These are phyloP conservation scores for Trichoderma sp. DNA, from an alignment of 2,329 filamentous ascomycete genomes.

Conservation along the genomic window DNA sequence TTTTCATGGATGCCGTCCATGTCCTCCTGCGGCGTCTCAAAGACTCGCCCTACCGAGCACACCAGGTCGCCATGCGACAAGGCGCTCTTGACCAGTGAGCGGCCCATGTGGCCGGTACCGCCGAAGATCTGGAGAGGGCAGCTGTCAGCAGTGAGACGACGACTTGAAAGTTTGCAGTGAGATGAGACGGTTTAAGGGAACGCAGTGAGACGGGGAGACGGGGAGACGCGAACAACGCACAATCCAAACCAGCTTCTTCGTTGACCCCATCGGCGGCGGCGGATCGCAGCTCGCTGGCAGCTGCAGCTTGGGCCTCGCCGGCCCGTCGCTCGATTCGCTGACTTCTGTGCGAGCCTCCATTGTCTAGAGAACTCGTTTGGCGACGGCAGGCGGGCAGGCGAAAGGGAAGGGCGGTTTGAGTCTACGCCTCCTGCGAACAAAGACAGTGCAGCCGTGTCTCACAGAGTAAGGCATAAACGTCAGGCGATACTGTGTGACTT, in stretches of 20 bases:
- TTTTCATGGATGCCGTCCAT: constrained; percentile 74
- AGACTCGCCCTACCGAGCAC: constrained; percentile 80
- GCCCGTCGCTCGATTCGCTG: constrained; percentile 30
- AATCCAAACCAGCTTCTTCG: constrained; percentile 84
- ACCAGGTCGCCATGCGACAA: constrained; percentile 82
- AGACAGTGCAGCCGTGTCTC: constrained; percentile 13
- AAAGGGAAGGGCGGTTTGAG: neutral
- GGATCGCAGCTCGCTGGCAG: constrained; percentile 88
- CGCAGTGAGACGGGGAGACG: neutral
- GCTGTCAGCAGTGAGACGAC: constrained; percentile 16
- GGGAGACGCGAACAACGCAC: constrained; percentile 54
- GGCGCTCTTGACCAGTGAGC: constrained; percentile 82
- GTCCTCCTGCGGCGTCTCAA: constrained; percentile 72
- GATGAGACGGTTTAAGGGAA: neutral
- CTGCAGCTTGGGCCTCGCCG: constrained; percentile 40
- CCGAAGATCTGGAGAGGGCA: constrained; percentile 74
- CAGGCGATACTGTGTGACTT: constrained; percentile 18
- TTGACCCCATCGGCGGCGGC: constrained; percentile 69
- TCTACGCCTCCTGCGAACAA: neutral
- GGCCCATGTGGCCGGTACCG: constrained; percentile 95
- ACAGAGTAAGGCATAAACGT: neutral
- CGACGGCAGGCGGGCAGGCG: neutral
- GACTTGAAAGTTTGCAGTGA: neutral
- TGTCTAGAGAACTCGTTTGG: neutral
- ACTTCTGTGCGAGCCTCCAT: constrained; percentile 19